These are phyloP conservation scores for Nadsonia fulvescens DNA, from an alignment of 805 yeast species.

Conservation along the genomic window DNA sequence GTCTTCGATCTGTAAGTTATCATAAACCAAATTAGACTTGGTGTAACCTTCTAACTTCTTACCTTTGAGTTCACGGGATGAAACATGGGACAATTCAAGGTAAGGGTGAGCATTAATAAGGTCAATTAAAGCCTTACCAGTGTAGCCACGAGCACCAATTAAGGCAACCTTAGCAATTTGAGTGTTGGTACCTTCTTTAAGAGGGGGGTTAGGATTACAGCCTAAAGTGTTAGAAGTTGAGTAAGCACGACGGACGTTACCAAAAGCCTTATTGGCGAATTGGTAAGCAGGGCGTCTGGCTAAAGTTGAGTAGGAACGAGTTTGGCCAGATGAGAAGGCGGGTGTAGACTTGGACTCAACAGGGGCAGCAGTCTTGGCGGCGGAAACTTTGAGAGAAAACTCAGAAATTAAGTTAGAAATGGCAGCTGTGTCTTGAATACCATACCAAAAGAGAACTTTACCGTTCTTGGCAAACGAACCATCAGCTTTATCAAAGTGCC, in stretches of 20 bases:
- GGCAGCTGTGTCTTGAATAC: constrained; percentile 44
- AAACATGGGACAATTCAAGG: constrained; percentile 78
- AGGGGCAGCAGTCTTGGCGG: constrained; percentile 6
- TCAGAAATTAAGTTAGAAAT: constrained; percentile 46
- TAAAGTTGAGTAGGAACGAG: constrained; percentile 14
- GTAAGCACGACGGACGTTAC: too few species aligned
- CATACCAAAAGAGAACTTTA: constrained; percentile 87
- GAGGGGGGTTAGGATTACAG: constrained; percentile 56
- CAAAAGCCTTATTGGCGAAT: constrained; percentile 4
- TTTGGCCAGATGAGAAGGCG: constrained; percentile 6
- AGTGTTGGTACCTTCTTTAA: constrained; percentile 42
- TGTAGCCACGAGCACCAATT: constrained; percentile 96
- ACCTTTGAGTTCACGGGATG: constrained; percentile 88
- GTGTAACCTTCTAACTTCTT: constrained; percentile 74
- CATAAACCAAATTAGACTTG: constrained; percentile 62
- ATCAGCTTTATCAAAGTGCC: constrained; percentile 85
- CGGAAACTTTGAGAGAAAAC: constrained; percentile 18
- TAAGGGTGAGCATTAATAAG: constrained; percentile 77
- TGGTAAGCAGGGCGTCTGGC: constrained; percentile 6
- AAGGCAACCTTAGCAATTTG: constrained; percentile 63
- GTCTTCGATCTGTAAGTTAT: constrained; percentile 76
- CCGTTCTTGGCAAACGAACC: constrained; percentile 89
- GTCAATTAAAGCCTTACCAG: constrained; percentile 83
- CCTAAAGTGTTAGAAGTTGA: constrained; percentile 9
- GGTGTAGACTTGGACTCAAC: constrained; percentile 5